These are phyloP conservation scores for Russula griseocarnosa DNA, from an alignment of 768 basidiomycete species.

Conservation along the genomic window DNA sequence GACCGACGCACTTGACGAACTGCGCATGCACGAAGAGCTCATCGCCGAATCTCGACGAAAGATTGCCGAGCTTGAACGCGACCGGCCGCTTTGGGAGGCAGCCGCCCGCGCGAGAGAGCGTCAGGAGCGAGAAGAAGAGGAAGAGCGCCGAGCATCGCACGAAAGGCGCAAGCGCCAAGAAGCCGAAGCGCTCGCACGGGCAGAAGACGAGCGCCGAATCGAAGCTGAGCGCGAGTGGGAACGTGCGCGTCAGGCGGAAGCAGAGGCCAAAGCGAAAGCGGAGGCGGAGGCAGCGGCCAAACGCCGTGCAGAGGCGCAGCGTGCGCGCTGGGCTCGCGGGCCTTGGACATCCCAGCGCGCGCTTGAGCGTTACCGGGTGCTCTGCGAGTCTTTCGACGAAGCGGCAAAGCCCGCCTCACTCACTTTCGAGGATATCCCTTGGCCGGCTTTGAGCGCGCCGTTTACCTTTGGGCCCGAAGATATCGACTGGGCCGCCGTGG, in stretches of 20 bases:
- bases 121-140: slow-evolving; percentile 32
- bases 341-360: slow-evolving; percentile 64
- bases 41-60: slow-evolving; percentile 64
- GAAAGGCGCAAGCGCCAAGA: slow-evolving; percentile 31
- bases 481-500: slow-evolving; percentile 67
- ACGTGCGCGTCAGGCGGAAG: slow-evolving; percentile 28
- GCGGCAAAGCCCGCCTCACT: slow-evolving; percentile 48
- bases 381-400: slow-evolving; percentile 61
- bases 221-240: slow-evolving; percentile 32
- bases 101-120: slow-evolving; percentile 38
- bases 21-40: slow-evolving; percentile 38
- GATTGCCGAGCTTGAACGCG: slow-evolving; percentile 61
- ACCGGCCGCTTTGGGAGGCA: slow-evolving; percentile 59
- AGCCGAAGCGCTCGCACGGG: slow-evolving; percentile 36
- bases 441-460: slow-evolving; percentile 66
- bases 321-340: slow-evolving; percentile 51
- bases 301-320: slow-evolving; percentile 46
- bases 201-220: slow-evolving; percentile 32
- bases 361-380: slow-evolving; percentile 60
- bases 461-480: slow-evolving; percentile 54
- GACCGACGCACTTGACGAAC: slow-evolving; percentile 29
- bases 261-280: neutral
- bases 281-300: slow-evolving; percentile 33
- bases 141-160: slow-evolving; percentile 30
- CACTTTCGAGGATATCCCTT: slow-evolving; percentile 62